A percentile compares a stretch with the other conserved stretches of the same genome.
Conservation (phyloP, 139 green algal genomes). For the Limnomonas spitsbergensis region DNA sequence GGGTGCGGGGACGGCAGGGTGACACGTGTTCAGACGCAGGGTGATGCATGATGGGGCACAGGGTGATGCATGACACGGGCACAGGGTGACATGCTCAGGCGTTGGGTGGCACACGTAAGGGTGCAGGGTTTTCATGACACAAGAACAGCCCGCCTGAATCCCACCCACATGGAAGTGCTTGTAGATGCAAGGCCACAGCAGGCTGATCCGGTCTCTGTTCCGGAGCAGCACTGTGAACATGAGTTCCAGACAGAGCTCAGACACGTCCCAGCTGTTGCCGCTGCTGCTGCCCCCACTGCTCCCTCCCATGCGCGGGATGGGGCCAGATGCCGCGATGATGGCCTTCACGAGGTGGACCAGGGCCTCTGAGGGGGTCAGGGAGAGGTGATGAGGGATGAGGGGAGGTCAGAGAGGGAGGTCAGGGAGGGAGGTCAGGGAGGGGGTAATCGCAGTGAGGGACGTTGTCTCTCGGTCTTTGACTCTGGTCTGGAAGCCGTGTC, state of each 20-base stretch:
- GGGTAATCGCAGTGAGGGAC: too few relatives aligned
- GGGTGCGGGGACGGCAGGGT: too few relatives aligned
- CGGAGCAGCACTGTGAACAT: constrained; percentile 81
- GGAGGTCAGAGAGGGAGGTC: background rate
- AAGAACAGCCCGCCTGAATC: background rate
- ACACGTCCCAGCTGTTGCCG: constrained; percentile 47
- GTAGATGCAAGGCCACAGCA: constrained; percentile 81
- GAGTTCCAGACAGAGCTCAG: constrained; percentile 87
- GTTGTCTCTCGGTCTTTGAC: too few relatives aligned
- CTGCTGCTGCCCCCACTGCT: background rate
- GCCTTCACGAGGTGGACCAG: constrained; percentile 77
- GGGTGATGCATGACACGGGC: too few relatives aligned
- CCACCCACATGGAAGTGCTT: constrained; percentile 60
- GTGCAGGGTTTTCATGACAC: too few relatives aligned
- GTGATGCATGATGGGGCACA: too few relatives aligned
- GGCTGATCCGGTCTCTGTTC: constrained; percentile 82
- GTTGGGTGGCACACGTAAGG: too few relatives aligned
- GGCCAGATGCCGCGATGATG: constrained; percentile 65
- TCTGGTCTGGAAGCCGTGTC: too few relatives aligned
- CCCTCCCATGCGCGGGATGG: constrained; percentile 30
- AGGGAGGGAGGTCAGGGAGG: too few relatives aligned
- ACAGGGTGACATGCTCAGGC: too few relatives aligned
- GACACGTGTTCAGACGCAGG: too few relatives aligned
- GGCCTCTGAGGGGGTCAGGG: constrained; percentile 42
- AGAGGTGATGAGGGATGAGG: background rate